phyloP scores from a whole-genome alignment of 73 alveolate species.

The Paramecium tetraurelia region DNA sequence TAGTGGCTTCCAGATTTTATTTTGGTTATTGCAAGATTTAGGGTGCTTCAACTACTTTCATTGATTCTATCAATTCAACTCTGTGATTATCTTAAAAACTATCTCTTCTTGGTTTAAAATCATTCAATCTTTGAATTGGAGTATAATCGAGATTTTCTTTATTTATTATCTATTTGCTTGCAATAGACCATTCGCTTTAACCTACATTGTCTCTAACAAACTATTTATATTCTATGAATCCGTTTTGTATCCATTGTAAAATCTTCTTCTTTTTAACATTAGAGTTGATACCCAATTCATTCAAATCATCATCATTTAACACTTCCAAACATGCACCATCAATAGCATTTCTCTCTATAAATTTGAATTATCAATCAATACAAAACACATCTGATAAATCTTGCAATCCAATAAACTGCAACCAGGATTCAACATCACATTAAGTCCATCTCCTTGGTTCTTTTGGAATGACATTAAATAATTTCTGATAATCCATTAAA shows the following conservation, averaged over 20 bases:
- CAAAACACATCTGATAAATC: neutral
- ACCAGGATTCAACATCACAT: slow-evolving; percentile 26
- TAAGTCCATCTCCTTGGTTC: slow-evolving; percentile 43
- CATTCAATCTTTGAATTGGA: slow-evolving; percentile 4
- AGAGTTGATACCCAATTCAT: slow-evolving; percentile 23
- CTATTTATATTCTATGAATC: slow-evolving; percentile 23
- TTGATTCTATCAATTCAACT: slow-evolving; percentile 46
- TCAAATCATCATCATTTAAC: slow-evolving; percentile 25
- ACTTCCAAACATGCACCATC: slow-evolving; percentile 54
- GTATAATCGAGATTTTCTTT: slow-evolving; percentile 38
- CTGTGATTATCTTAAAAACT: neutral
- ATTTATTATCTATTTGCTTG: neutral
- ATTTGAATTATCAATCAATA: neutral
- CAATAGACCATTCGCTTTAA: slow-evolving; percentile 26
- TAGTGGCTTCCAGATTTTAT: neutral
- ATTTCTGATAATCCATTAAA: slow-evolving; percentile 50
- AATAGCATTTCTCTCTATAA: slow-evolving; percentile 15
- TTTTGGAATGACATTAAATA: neutral
- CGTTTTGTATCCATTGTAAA: slow-evolving; percentile 5
- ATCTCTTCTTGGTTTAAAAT: neutral
- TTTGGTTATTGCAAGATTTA: neutral
- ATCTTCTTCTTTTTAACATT: slow-evolving; percentile 37
- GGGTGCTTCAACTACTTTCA: slow-evolving; percentile 51
- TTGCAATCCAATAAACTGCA: neutral
- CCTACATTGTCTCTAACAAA: slow-evolving; percentile 15